Evolutionary conservation across 2,329 filamentous ascomycete genomes (phyloP).

Genomic region (Pseudocercospora crystallina): DNA sequence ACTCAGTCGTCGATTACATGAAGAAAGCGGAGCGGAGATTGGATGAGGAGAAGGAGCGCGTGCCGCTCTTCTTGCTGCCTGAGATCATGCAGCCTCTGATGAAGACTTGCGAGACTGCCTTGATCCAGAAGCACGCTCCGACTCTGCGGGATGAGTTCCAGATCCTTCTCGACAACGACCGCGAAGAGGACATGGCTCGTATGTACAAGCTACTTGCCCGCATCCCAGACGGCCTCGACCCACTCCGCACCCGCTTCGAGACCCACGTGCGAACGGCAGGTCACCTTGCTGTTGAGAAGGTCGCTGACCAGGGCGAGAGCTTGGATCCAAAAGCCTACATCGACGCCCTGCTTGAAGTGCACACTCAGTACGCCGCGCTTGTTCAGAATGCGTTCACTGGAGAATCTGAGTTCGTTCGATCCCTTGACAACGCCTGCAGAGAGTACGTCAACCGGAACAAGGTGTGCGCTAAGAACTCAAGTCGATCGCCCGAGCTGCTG

Average conservation of each 20-base stretch:
- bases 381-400: slow-evolving; percentile 92
- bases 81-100: slow-evolving; percentile 85
- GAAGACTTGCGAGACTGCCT: slow-evolving; percentile 80
- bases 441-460: slow-evolving; percentile 98
- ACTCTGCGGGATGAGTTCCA: slow-evolving; percentile 96
- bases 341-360: slow-evolving; percentile 88
- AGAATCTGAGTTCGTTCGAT: slow-evolving; percentile 94
- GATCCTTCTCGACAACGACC: slow-evolving; percentile 85
- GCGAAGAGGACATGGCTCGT: slow-evolving; percentile 89
- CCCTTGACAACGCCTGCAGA: slow-evolving; percentile 92
- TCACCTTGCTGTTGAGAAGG: slow-evolving; percentile 83
- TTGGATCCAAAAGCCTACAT: slow-evolving; percentile 97
- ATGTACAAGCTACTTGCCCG: slow-evolving; percentile 92
- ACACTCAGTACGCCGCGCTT: slow-evolving; percentile 86
- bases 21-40: slow-evolving; percentile 93
- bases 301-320: slow-evolving; percentile 81
- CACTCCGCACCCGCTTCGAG: slow-evolving; percentile 83
- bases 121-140: slow-evolving; percentile 83
- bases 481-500: slow-evolving; percentile 88
- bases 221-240: slow-evolving; percentile 88
- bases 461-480: slow-evolving; percentile 89
- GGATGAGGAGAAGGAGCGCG: slow-evolving; percentile 90
- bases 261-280: slow-evolving; percentile 89
- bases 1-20: slow-evolving; percentile 99
- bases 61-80: slow-evolving; percentile 83